Evolutionary conservation across 345 rosid species (phyloP).

Genomic region (Stellera chamaejasme): DNA sequence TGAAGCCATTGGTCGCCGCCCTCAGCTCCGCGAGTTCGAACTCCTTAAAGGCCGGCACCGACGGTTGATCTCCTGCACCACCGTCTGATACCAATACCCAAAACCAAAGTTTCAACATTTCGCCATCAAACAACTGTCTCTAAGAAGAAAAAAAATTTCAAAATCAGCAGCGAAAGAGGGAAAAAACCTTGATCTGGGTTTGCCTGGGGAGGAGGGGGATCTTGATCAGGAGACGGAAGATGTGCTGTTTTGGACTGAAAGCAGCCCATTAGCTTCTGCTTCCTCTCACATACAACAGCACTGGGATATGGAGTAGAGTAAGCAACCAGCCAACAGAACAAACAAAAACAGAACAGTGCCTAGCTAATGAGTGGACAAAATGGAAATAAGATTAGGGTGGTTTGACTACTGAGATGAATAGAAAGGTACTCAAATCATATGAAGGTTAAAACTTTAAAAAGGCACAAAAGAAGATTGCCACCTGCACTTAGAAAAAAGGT

Average conservation of each 20-base stretch:
- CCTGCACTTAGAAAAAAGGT: background rate
- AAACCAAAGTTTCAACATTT: background rate
- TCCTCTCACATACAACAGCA: background rate
- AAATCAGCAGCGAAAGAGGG: background rate
- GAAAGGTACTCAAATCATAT: background rate
- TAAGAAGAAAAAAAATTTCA: constrained; percentile 1
- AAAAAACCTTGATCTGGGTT: constrained; percentile 58
- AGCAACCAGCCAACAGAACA: background rate
- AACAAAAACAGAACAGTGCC: background rate
- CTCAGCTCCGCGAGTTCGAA: constrained; percentile 61
- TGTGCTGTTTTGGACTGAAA: constrained; percentile 79
- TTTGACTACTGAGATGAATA: background rate
- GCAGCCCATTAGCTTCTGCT: constrained; percentile 62
- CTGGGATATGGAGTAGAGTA: background rate
- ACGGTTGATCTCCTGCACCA: constrained; percentile 36
- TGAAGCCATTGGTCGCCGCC: constrained; percentile 79
- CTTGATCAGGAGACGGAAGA: constrained; percentile 61
- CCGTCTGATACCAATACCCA: constrained; percentile 14
- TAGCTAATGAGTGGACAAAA: background rate
- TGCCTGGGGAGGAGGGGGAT: constrained; percentile 38
- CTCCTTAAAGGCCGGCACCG: constrained; percentile 57
- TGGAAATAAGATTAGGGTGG: background rate
- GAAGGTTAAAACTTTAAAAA: background rate
- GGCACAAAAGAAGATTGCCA: background rate
- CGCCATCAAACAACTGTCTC: background rate